phyloP scores from a whole-genome alignment of 768 basidiomycete species.

The Chalciporus sphaerocephalus region DNA sequence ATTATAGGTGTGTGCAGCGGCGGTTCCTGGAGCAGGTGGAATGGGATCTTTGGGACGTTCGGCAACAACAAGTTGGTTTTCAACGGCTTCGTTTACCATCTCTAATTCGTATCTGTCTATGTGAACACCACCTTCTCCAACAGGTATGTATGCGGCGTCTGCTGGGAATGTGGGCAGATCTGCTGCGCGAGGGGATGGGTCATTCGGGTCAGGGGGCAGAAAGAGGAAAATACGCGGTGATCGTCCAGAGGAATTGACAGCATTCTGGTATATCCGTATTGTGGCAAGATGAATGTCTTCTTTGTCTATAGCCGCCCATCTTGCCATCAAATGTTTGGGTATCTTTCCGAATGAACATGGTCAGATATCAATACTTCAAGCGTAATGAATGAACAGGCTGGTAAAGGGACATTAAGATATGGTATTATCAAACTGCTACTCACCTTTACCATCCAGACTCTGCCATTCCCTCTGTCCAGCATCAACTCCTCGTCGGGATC shows the following conservation, averaged over 20 bases:
- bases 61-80: slow-evolving; percentile 82
- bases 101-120: slow-evolving; percentile 79
- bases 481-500: slow-evolving; percentile 83
- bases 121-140: slow-evolving; percentile 27
- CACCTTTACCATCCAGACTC: slow-evolving; percentile 86
- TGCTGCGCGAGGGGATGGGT: slow-evolving; percentile 32
- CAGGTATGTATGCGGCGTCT: slow-evolving; percentile 30
- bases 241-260: slow-evolving; percentile 39
- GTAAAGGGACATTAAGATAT: not conserved
- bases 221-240: slow-evolving; percentile 64
- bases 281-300: slow-evolving; percentile 81
- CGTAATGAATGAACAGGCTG: not conserved
- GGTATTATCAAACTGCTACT: slow-evolving; percentile 20
- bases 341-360: slow-evolving; percentile 45
- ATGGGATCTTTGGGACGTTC: slow-evolving; percentile 68
- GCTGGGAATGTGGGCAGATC: slow-evolving; percentile 25
- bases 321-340: slow-evolving; percentile 80
- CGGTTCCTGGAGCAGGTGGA: slow-evolving; percentile 37
- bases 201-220: slow-evolving; percentile 52
- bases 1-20: slow-evolving; percentile 39
- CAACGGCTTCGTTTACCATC: slow-evolving; percentile 79
- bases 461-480: slow-evolving; percentile 66
- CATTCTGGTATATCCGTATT: slow-evolving; percentile 69
- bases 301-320: slow-evolving; percentile 72
- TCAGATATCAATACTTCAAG: slow-evolving; percentile 2